These are phyloP conservation scores for Lenwebbia sp. DNA, from an alignment of 345 rosid species.

Conservation along the genomic window DNA sequence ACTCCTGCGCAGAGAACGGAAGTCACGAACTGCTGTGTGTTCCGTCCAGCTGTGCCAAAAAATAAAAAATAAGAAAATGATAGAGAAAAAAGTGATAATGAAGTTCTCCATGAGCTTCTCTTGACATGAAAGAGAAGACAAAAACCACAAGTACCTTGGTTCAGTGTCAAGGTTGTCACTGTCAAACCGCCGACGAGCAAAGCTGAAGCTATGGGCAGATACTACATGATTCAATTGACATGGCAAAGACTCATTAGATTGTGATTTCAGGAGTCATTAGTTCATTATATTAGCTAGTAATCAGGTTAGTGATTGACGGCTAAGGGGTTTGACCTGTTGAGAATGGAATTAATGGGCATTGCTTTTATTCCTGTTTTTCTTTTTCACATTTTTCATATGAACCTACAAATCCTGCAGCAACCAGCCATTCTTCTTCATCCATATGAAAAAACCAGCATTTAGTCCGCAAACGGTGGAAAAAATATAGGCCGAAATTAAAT, in stretches of 20 bases:
- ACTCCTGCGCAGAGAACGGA: conserved; percentile 78
- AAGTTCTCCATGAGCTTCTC: neutral
- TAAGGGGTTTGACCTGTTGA: neutral
- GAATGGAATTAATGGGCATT: neutral
- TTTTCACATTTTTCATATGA: neutral
- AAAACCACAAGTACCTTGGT: conserved; percentile 48
- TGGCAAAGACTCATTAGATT: neutral
- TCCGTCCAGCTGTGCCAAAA: conserved; percentile 47
- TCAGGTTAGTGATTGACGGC: neutral
- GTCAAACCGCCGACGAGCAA: conserved; percentile 84
- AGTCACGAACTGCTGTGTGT: conserved; percentile 55
- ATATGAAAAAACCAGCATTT: neutral
- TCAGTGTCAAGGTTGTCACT: conserved; percentile 64
- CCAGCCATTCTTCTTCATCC: neutral
- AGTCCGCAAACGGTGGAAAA: neutral
- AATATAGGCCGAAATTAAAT: neutral
- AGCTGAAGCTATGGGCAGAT: conserved; percentile 91
- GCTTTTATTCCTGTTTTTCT: neutral
- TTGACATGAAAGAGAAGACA: neutral
- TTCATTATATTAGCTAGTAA: neutral
- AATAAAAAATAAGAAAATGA: neutral
- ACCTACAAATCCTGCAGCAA: neutral
- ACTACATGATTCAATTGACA: conserved; percentile 30
- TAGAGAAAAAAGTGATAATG: neutral
- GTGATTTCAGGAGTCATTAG: neutral